Evolutionary conservation across 192 early-diverging fungal species (phyloP).

Genomic region (Chytriomyces confervae): DNA sequence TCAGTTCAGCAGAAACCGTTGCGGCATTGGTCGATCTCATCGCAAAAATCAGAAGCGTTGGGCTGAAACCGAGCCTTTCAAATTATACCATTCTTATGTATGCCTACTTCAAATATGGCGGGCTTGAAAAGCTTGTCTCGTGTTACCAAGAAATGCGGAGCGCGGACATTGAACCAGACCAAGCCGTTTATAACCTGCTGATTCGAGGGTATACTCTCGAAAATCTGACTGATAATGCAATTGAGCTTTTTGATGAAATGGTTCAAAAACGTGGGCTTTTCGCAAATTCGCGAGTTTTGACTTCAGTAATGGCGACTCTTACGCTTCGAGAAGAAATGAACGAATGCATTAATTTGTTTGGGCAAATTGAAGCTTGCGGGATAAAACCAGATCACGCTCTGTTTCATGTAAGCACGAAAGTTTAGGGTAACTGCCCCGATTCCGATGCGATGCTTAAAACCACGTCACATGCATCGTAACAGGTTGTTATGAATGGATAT

Average conservation of each 20-base stretch:
- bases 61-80: slow-evolving; percentile 28
- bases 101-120: slow-evolving; percentile 28
- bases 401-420: slow-evolving; percentile 22
- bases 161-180: slow-evolving; percentile 29
- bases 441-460: no score
- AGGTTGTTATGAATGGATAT: slow-evolving; percentile 39
- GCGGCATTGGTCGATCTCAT: not conserved
- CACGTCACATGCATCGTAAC: not conserved
- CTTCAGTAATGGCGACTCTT: slow-evolving; percentile 25
- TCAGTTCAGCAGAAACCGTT: not conserved
- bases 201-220: slow-evolving; percentile 39
- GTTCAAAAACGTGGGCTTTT: slow-evolving; percentile 23
- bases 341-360: slow-evolving; percentile 16
- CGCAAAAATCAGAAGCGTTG: slow-evolving; percentile 10
- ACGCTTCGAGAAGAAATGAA: slow-evolving; percentile 29
- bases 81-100: slow-evolving; percentile 28
- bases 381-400: slow-evolving; percentile 26
- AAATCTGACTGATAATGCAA: slow-evolving; percentile 18
- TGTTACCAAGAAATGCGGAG: slow-evolving; percentile 24
- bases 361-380: slow-evolving; percentile 22
- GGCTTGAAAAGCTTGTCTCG: slow-evolving; percentile 13
- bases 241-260: slow-evolving; percentile 36
- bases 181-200: slow-evolving; percentile 36
- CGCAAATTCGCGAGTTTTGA: slow-evolving; percentile 19
- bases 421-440: no score